A percentile compares a stretch with the other conserved stretches of the same genome.
Conservation (phyloP, 2,329 filamentous ascomycete genomes). For the Fusarium illudens region DNA sequence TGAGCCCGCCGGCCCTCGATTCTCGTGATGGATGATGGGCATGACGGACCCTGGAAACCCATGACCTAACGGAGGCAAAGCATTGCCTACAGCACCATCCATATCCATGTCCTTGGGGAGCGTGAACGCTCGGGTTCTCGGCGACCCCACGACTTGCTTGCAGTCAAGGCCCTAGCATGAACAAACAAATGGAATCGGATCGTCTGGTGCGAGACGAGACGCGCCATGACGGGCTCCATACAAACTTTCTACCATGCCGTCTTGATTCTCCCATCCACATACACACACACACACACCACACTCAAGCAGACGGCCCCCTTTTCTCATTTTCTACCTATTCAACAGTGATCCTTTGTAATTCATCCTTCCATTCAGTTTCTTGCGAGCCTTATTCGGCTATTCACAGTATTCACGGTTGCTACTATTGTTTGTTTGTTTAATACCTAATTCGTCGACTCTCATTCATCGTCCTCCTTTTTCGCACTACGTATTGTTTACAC, state of each 20-base stretch:
- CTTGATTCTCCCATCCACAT: constrained; percentile 17
- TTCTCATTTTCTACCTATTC: constrained; percentile 8
- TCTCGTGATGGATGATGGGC: constrained; percentile 28
- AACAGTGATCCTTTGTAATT: constrained; percentile 16
- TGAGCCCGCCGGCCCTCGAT: constrained; percentile 25
- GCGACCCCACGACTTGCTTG: constrained; percentile 25
- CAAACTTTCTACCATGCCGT: constrained; percentile 27
- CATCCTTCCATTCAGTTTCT: background rate
- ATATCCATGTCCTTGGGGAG: background rate
- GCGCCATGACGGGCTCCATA: constrained; percentile 25
- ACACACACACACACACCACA: constrained; percentile 17
- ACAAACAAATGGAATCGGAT: constrained; percentile 25
- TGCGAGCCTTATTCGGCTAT: constrained; percentile 3
- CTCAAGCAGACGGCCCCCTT: constrained; percentile 18
- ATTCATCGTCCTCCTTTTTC: constrained; percentile 14
- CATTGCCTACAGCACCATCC: background rate
- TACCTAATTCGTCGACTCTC: background rate
- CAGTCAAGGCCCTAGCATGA: background rate
- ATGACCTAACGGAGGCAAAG: constrained; percentile 22
- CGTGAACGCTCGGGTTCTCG: constrained; percentile 30
- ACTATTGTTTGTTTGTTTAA: background rate
- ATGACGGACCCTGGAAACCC: constrained; percentile 6
- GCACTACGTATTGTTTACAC: constrained; percentile 16
- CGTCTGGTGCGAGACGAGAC: constrained; percentile 27
- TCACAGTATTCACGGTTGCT: background rate